These are phyloP conservation scores for Asclepias syriaca DNA, from an alignment of 257 asterid species.

Conservation along the genomic window DNA sequence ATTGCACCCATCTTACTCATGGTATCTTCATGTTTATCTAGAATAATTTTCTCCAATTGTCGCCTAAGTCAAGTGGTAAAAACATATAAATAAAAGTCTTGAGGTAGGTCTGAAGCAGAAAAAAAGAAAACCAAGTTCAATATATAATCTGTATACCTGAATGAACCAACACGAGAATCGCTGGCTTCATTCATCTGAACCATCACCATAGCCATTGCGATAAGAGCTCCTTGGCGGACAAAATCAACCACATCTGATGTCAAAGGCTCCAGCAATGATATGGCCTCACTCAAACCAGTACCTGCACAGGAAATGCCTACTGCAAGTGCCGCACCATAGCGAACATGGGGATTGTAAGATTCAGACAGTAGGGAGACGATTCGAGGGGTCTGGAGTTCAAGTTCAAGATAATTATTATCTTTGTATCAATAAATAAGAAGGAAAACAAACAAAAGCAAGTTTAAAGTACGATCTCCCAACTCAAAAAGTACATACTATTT, in stretches of 20 bases:
- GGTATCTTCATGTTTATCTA: constrained; percentile 93
- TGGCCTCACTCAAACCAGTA: constrained; percentile 94
- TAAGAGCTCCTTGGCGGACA: constrained; percentile 99
- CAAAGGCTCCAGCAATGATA: constrained; percentile 91
- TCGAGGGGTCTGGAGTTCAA: constrained; percentile 73
- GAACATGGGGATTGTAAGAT: constrained; percentile 98
- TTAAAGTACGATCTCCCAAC: background rate
- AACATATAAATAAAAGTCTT: background rate
- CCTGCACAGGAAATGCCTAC: constrained; percentile 99
- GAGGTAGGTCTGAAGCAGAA: background rate
- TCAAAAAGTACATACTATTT: background rate
- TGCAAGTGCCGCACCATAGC: constrained; percentile 97
- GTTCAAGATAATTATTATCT: constrained; percentile 8
- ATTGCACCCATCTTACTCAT: constrained; percentile 99
- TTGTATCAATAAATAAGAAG: background rate
- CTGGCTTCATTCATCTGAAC: constrained; percentile 88
- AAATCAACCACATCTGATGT: constrained; percentile 93
- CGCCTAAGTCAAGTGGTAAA: constrained; percentile 42
- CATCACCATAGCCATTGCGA: constrained; percentile 99
- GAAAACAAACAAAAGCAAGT: background rate
- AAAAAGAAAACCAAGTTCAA: background rate
- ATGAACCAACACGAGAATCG: constrained; percentile 95
- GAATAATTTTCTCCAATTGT: constrained; percentile 83
- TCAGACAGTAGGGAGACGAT: constrained; percentile 87
- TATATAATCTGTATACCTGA: constrained; percentile 46